A percentile compares a stretch with the other conserved stretches of the same genome.
These are phyloP conservation scores for Prunus yedoensis DNA, from an alignment of 331 rosid genomes.

Conservation along the genomic window DNA sequence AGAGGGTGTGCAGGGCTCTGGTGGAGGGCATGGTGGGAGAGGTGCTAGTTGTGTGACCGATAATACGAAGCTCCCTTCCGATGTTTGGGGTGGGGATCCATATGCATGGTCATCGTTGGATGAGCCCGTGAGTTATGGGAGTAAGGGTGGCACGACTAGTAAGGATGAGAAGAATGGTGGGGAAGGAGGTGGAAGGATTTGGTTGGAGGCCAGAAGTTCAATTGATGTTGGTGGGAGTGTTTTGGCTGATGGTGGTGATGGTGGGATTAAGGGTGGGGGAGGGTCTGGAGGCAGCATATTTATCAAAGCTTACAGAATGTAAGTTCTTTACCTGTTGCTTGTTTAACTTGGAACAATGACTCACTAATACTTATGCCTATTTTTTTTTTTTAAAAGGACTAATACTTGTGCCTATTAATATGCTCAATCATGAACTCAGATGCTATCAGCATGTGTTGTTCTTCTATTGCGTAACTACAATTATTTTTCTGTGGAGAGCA, in stretches of 20 bases:
- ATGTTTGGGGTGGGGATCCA: constrained; percentile 96
- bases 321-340: constrained; percentile 27
- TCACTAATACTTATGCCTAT: not conserved
- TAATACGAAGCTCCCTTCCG: constrained; percentile 86
- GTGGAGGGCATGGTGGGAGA: constrained; percentile 96
- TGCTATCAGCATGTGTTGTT: not conserved
- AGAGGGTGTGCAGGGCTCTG: constrained; percentile 73
- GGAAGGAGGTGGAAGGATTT: constrained; percentile 87
- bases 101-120: constrained; percentile 77
- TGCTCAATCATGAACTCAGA: constrained; percentile 3
- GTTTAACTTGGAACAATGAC: constrained; percentile 7
- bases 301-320: constrained; percentile 70
- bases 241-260: constrained; percentile 82
- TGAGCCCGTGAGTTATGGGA: constrained; percentile 71
- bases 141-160: constrained; percentile 84
- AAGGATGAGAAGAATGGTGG: constrained; percentile 81
- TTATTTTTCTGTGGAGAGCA: constrained; percentile 47
- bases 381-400: too few species aligned
- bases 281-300: constrained; percentile 98
- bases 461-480: constrained; percentile 14
- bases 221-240: constrained; percentile 56
- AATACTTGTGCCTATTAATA: constrained; percentile 7
- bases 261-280: constrained; percentile 90
- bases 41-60: constrained; percentile 94
- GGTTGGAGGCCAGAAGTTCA: constrained; percentile 39